A percentile compares a stretch with the other conserved stretches of the same genome.
phyloP scores from a whole-genome alignment of 225 moss, liverwort and hornwort genomes.

The Straminergon stramineum region DNA sequence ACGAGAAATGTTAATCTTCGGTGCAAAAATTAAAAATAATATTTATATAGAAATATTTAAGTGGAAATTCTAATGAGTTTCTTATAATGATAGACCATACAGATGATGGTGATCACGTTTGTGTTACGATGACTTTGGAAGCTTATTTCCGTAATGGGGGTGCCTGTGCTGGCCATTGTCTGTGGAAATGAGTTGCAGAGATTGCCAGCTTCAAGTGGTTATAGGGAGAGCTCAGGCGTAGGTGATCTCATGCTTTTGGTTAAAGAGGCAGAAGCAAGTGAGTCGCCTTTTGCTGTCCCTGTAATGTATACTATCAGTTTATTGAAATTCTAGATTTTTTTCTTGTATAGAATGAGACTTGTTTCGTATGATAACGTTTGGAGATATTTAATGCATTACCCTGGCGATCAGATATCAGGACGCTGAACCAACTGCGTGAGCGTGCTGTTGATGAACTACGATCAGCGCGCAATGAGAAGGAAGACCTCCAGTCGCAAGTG shows the following conservation, averaged over 20 bases:
- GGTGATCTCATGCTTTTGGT: conserved; percentile 83
- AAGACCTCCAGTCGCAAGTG: conserved; percentile 65
- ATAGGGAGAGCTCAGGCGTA: conserved; percentile 35
- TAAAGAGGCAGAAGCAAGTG: conserved; percentile 89
- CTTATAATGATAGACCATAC: not conserved
- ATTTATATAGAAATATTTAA: not conserved
- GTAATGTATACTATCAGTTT: not conserved
- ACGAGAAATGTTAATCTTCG: not conserved
- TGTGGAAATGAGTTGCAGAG: conserved; percentile 13
- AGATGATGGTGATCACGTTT: not conserved
- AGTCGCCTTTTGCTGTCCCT: not conserved
- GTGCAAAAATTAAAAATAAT: not conserved
- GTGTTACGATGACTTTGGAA: not conserved
- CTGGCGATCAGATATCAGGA: conserved; percentile 62
- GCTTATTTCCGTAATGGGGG: not conserved
- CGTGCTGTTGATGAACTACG: conserved; percentile 74
- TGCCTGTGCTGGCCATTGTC: not conserved
- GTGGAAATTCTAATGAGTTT: not conserved
- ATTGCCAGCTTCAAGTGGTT: conserved; percentile 14
- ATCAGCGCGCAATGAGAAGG: conserved; percentile 40
- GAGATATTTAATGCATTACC: not conserved
- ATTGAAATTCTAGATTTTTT: not conserved
- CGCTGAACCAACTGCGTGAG: conserved; percentile 78
- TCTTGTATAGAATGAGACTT: not conserved
- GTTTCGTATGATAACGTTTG: not conserved